Percentiles rank a stretch among this genome's conserved stretches.
These are phyloP conservation scores for Blastomyces parvus DNA, from an alignment of 2,329 filamentous ascomycete species.

Conservation along the genomic window DNA sequence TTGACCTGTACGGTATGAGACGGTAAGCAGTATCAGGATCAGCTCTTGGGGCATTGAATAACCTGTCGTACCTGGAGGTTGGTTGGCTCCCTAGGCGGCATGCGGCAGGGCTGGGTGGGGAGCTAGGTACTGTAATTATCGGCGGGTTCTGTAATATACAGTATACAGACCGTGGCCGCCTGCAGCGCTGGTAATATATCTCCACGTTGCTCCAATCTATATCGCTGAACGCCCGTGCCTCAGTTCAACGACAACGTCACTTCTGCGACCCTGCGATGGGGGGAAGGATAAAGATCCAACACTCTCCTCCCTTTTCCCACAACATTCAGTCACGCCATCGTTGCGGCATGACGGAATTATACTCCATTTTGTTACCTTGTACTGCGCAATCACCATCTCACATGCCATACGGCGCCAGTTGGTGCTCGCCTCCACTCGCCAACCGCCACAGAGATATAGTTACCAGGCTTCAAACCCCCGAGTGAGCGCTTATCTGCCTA, in stretches of 20 bases:
- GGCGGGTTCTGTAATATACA: not conserved
- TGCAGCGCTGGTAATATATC: not conserved
- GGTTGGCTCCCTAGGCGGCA: not conserved
- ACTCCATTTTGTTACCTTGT: not conserved
- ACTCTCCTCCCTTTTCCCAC: not conserved
- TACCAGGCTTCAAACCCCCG: not conserved
- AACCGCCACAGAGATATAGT: not conserved
- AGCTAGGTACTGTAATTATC: no score
- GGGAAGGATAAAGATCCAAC: not conserved
- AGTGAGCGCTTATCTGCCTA: conserved; percentile 1
- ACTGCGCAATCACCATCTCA: not conserved
- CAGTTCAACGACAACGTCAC: conserved; percentile 4
- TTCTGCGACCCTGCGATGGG: not conserved
- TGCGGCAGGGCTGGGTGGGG: not conserved
- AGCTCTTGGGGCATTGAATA: not conserved
- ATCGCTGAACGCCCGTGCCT: not conserved
- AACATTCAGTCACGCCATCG: not conserved
- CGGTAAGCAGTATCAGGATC: not conserved
- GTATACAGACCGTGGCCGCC: not conserved
- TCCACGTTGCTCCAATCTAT: conserved; percentile 8
- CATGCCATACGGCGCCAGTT: not conserved
- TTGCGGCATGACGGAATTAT: not conserved
- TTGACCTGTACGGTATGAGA: not conserved
- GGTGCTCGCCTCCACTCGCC: not conserved
- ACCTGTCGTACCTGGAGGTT: no score